A percentile compares a stretch with the other conserved stretches of the same genome.
Evolutionary conservation across 192 early-diverging fungal species (phyloP).

Genomic region (Borealophlyctis nickersoniae): DNA sequence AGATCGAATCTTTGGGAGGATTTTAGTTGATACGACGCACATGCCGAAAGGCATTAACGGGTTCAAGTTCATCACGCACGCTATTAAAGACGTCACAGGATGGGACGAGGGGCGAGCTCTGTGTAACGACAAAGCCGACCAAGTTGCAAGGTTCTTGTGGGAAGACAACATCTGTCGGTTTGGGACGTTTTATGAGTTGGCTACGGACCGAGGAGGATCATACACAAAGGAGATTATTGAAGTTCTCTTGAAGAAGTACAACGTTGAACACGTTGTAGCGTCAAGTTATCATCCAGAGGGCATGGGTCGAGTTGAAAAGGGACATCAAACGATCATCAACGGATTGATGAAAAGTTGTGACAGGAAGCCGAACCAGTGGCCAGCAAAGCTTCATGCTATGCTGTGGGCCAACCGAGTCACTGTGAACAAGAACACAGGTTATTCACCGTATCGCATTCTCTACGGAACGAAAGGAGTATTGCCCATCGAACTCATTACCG

Average conservation of each 20-base stretch:
- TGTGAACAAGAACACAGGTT: not conserved
- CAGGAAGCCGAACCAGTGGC: slow-evolving; percentile 1
- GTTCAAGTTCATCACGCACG: not conserved
- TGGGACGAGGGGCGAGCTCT: not conserved
- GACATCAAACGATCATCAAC: too few relatives aligned
- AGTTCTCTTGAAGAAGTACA: too few relatives aligned
- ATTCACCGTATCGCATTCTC: not conserved
- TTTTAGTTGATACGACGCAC: not conserved
- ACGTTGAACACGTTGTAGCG: too few relatives aligned
- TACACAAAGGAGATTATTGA: too few relatives aligned
- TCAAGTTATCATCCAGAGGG: too few relatives aligned
- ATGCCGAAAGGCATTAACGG: slow-evolving; percentile 3
- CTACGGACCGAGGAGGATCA: too few relatives aligned
- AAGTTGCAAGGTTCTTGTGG: not conserved
- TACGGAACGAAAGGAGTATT: not conserved
- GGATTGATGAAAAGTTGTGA: too few relatives aligned
- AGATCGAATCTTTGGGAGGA: not conserved
- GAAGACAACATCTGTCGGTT: not conserved
- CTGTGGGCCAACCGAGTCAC: not conserved
- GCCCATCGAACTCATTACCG: not conserved
- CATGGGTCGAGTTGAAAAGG: too few relatives aligned
- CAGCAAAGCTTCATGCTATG: not conserved
- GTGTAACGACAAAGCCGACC: not conserved
- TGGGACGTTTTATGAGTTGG: too few relatives aligned
- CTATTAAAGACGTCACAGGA: not conserved